Base-by-base conservation (phyloP, 345 rosid species). In the Nephelium lappaceum region DNA sequence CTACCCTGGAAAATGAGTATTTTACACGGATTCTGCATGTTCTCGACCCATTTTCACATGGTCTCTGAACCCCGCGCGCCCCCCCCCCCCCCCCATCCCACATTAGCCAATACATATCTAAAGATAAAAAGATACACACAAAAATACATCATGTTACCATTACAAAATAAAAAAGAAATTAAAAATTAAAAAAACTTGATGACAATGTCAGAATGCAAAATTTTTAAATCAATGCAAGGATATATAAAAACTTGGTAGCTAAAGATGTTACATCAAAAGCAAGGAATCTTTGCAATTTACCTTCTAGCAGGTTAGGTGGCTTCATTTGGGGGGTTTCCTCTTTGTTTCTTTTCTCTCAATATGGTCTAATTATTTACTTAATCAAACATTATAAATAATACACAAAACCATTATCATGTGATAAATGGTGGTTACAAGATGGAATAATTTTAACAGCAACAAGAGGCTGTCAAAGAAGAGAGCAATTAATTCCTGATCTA, bases 41-140 rank as follows among this genome's bases (percentile, higher is more conserved):
- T 87, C 88, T 51, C 47, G 72, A 82, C 84, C 84, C 74, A 71
- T 85, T 83, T 83, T 83, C 97, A 91, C 97, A 83, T 91, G 95
- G 85, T 78, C 77, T 84, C 90, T 79, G 87, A 80, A 47, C 75
- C 73, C n/a, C n/a, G n/a, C n/a, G n/a, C n/a, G n/a, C n/a, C n/a
- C n/a, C n/a, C n/a, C n/a, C n/a, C n/a, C n/a, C n/a, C n/a, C 36
- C 76, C 67, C 79, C 82, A 78, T 73, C 81, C 65, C 73, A 68
- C 53, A 55, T 80, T 71, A 36, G 74, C 72, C 31, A 41, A 41
- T 23, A 51, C 61, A 45, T 15, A 1, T 2, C 43, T 18, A 38
- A 47, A 31, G 45, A 67, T 60, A 31, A 25, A 57, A 23, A 38
- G 1, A 42, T 6, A 0, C 5, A 7, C 5, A 42, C 4, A 42